Evolutionary conservation across 257 asterid genomes (phyloP), one percentile per base, ranked within the genome.

Genomic region (Scutellaria minor): DNA sequence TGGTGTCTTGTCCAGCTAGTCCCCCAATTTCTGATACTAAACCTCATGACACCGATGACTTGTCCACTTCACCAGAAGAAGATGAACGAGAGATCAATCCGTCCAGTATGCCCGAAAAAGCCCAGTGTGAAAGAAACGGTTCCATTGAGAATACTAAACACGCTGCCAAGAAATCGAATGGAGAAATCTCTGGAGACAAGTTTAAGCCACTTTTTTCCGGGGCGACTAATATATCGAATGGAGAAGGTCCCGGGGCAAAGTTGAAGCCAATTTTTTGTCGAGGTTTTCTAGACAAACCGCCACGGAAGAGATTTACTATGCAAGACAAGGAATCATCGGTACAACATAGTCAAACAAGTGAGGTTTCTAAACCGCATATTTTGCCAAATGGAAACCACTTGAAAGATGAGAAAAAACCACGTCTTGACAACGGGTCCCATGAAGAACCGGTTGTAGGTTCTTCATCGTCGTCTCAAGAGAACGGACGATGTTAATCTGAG

Each of bases 301-400:
- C 20, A 2, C 44, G 42, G 55, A 22, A 64, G 15, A 47, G 20
- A 9, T 11, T 64, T 27, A 31, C 37, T 31, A 31, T 31, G 37
- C 37, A 31, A 31, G 37, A 31, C 37, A 31, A 31, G 37, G 37
- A 31, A 31, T 31, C 37, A 31, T 31, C 37, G 5, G 37, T 31
- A 31, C 37, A 31, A 31, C 37, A 31, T 31, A 31, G 37, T 31
- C 37, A 31, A 31, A 31, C 37, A 31, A 31, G 37, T 31, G 37
- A 31, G 37, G 37, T 67, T 44, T 83, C 55, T 64, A 70, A 22
- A 53, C 13, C 59, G 20, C 22, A 20, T 53, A 7, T 15, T 52
- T 54, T 7, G 59, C 55, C 14, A 84, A 83, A 73, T 55, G 64
- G 2, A 88, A 82, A 79, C 95, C 96, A 15, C 71, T 84, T 52